Evolutionary conservation across 176 grass and related monocot species (phyloP).

Genomic region (Areca catechu): DNA sequence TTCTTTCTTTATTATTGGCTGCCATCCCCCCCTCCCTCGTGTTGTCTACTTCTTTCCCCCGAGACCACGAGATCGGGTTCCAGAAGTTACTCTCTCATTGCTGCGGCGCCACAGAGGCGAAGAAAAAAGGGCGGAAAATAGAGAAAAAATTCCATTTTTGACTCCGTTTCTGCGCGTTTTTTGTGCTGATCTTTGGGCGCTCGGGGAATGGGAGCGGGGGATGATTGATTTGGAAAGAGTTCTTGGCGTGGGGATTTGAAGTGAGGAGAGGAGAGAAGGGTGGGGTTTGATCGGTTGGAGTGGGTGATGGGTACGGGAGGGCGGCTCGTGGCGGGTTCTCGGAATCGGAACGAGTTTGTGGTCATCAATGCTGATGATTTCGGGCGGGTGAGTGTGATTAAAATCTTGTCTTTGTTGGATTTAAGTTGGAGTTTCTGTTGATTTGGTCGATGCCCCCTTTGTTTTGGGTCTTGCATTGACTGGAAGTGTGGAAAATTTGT

Average conservation of each 20-base stretch:
- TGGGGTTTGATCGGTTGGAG: background rate
- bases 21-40: background rate
- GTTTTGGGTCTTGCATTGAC: no score
- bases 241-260: background rate
- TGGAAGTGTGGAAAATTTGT: no score
- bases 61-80: background rate
- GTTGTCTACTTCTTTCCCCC: background rate
- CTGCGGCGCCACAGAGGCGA: no score
- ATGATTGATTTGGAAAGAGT: no score
- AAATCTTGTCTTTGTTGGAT: background rate
- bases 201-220: background rate
- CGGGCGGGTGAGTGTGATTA: conserved; percentile 20
- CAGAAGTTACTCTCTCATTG: background rate
- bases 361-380: conserved; percentile 41
- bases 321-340: conserved; percentile 32
- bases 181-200: background rate
- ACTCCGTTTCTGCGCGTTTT: background rate
- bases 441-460: background rate
- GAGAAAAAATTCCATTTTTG: background rate
- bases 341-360: conserved; percentile 31
- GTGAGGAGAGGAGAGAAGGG: background rate
- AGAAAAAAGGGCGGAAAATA: background rate
- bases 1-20: background rate
- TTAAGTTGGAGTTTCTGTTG: background rate
- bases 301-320: conserved; percentile 26